A percentile compares a stretch with the other conserved stretches of the same genome.
Evolutionary conservation across 2,329 filamentous ascomycete species (phyloP).

Genomic region (Aspergillus novoparasiticus): DNA sequence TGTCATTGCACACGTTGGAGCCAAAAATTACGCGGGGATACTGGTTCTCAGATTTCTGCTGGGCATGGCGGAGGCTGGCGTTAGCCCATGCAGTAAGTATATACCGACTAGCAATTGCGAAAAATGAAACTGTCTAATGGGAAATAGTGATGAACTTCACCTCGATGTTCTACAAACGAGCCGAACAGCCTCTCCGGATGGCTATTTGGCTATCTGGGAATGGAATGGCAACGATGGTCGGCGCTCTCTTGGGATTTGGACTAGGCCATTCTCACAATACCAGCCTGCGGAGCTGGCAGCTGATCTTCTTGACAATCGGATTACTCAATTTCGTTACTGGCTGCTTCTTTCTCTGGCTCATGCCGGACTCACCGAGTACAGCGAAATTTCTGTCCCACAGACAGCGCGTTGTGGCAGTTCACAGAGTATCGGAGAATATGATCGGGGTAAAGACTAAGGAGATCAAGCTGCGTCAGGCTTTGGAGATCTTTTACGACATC

Average conservation of each 20-base stretch:
- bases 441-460: conserved; percentile 44
- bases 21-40: conserved; percentile 45
- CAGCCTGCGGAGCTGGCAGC: conserved; percentile 35
- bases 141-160: conserved; percentile 36
- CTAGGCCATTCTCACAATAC: conserved; percentile 36
- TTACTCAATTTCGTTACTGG: conserved; percentile 50
- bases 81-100: conserved; percentile 33
- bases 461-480: conserved; percentile 37
- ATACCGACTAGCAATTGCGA: background rate
- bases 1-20: conserved; percentile 42
- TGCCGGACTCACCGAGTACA: conserved; percentile 43
- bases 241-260: conserved; percentile 40
- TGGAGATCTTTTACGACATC: conserved; percentile 45
- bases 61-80: conserved; percentile 46
- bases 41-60: conserved; percentile 51
- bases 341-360: conserved; percentile 33
- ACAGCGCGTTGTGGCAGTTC: conserved; percentile 44
- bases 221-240: conserved; percentile 40
- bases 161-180: conserved; percentile 42
- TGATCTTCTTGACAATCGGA: conserved; percentile 48
- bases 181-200: conserved; percentile 41
- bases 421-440: conserved; percentile 45
- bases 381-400: conserved; percentile 43
- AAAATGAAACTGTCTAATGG: conserved; percentile 4
- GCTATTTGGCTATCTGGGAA: conserved; percentile 41